Evolutionary conservation across 1,284 basidiomycete species (phyloP), one percentile per base, ranked within the genome.

Genomic region (Sanghuangporus sanghuang): DNA sequence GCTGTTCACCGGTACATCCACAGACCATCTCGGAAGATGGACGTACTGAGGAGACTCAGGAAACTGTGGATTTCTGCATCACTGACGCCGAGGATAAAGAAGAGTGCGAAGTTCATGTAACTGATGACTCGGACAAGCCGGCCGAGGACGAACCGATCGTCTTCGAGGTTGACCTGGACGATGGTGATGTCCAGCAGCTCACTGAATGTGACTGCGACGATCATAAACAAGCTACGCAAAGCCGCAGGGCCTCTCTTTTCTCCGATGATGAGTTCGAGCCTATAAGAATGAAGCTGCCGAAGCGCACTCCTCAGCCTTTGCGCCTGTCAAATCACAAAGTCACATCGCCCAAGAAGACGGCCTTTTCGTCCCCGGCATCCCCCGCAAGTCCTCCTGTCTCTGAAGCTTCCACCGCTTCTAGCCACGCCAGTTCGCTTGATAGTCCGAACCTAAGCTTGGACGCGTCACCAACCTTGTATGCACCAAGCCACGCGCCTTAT

Each of bases 231-330:
- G 2, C 35, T 23, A 16, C 4, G 11, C 46, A 21, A 11, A 35
- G 32, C n/a, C 42, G 55, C 46, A 62, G 42, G 46, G 32, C 52
- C n/a, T 62, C 61, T 4, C 50, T 63, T 38, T 48, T 59, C 36
- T 46, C 62, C 8, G 50, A 63, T 23, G 62, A 63, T 52, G 62
- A 63, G 32, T 63, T 59, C 23, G 39, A 58, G 23, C 40, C 62
- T 4, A 63, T 63, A n/a, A 40, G 50, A 38, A 59, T 63, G 57
- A 36, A 35, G 7, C 12, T 61, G 6, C 49, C 60, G 39, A 44
- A 61, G 40, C 60, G 60, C 14, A 14, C 39, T 23, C 38, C 50
- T 21, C n/a, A 18, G n/a, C 5, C 60, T 44, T 11, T 48, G 14
- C 53, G 8, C 8, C 27, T 36, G 35, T 18, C 35, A 32, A 32